These are phyloP conservation scores for Bacterosira constricta DNA, from an alignment of 108 stramenopile species.

Conservation along the genomic window DNA sequence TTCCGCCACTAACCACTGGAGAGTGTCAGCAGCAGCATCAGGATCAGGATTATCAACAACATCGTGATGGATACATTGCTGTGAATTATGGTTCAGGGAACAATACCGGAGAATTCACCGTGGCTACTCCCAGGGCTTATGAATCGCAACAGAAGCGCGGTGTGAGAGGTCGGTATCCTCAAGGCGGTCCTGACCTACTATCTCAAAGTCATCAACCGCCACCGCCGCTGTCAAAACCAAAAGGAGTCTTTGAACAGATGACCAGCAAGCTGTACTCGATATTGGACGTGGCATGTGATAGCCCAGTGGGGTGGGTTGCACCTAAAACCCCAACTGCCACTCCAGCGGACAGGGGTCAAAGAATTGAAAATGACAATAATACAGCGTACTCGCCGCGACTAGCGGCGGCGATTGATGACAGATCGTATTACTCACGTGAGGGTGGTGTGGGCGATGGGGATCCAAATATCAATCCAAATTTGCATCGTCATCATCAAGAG, in stretches of 20 bases:
- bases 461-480: background rate
- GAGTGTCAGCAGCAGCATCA: background rate
- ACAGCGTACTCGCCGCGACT: background rate
- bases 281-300: background rate
- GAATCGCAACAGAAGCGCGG: background rate
- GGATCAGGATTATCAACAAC: background rate
- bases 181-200: background rate
- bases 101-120: background rate
- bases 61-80: background rate
- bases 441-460: background rate
- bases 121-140: background rate
- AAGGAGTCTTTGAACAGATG: background rate
- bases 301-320: background rate
- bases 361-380: background rate
- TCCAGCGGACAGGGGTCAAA: background rate
- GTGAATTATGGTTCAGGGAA: background rate
- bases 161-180: background rate
- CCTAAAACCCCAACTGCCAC: background rate
- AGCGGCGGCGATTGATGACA: background rate
- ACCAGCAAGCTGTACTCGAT: background rate
- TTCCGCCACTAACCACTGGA: background rate
- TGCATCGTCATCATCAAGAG: background rate
- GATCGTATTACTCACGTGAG: too few relatives aligned
- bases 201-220: background rate
- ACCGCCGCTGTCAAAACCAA: background rate